Conservation (phyloP, 2,329 filamentous ascomycete species). For the Coniella lustricola region DNA sequence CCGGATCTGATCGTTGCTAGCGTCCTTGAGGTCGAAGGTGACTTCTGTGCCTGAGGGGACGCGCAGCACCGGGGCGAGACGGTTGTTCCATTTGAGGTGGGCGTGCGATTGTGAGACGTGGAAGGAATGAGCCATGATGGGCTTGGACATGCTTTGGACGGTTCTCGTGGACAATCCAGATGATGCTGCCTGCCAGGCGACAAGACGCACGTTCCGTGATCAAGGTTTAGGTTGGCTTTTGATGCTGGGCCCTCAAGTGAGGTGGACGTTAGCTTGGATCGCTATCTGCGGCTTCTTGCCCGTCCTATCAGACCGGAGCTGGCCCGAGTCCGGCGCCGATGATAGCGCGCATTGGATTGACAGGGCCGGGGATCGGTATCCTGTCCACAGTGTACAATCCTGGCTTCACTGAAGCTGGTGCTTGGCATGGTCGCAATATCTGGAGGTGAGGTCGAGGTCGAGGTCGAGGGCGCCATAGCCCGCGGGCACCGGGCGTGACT, state of each 20-base stretch:
- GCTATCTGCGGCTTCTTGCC: background rate
- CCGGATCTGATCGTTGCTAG: constrained; percentile 42
- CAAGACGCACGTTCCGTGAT: no score
- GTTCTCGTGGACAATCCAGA: no score
- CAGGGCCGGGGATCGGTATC: no score
- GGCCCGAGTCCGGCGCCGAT: background rate
- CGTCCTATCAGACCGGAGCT: background rate
- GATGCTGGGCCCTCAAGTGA: background rate
- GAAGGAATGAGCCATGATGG: constrained; percentile 19
- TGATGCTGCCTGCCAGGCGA: no score
- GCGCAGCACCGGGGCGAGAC: constrained; percentile 36
- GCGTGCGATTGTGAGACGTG: constrained; percentile 24
- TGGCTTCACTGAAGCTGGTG: no score
- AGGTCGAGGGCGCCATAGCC: background rate
- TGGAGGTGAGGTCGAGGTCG: no score
- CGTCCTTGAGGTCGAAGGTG: constrained; percentile 42
- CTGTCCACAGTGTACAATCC: no score
- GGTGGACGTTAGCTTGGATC: background rate
- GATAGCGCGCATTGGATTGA: background rate
- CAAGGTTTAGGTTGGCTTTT: no score
- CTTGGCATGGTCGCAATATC: no score
- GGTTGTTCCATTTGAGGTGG: constrained; percentile 43
- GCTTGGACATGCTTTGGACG: no score
- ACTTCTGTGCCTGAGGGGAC: constrained; percentile 40
- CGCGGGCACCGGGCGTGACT: background rate